Evolutionary conservation across 768 basidiomycete genomes (phyloP).

Genomic region (Phanerochaete carnosa): DNA sequence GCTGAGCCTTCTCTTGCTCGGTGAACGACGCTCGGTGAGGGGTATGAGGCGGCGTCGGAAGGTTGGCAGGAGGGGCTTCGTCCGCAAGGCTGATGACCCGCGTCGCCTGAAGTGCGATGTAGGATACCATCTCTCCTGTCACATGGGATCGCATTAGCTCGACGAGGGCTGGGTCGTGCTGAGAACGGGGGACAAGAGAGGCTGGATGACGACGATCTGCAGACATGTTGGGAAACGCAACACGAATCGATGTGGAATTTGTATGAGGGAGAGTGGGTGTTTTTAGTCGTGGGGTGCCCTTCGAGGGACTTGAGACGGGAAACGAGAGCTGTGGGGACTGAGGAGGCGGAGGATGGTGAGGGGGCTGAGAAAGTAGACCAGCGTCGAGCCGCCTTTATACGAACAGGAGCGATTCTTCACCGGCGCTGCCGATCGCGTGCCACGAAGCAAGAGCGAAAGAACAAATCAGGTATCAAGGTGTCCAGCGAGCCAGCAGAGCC

Average conservation of each 20-base stretch:
- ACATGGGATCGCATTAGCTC: slow-evolving; percentile 76
- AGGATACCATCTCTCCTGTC: slow-evolving; percentile 79
- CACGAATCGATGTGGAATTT: slow-evolving; percentile 1
- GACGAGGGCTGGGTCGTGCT: slow-evolving; percentile 80
- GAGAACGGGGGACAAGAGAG: slow-evolving; percentile 72
- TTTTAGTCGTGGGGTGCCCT: slow-evolving; percentile 30
- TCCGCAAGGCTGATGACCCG: slow-evolving; percentile 71
- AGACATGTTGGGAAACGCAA: slow-evolving; percentile 35
- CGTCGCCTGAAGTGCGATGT: slow-evolving; percentile 76
- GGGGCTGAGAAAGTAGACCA: slow-evolving; percentile 1
- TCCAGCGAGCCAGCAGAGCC: not conserved
- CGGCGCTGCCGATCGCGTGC: slow-evolving; percentile 11
- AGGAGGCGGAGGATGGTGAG: slow-evolving; percentile 4
- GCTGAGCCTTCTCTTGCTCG: slow-evolving; percentile 20
- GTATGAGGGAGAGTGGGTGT: slow-evolving; percentile 25
- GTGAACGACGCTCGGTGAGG: slow-evolving; percentile 44
- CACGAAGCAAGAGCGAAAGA: slow-evolving; percentile 1
- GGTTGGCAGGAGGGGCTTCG: slow-evolving; percentile 36
- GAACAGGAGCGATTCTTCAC: slow-evolving; percentile 13
- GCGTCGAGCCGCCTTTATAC: slow-evolving; percentile 20
- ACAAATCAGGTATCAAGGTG: not conserved
- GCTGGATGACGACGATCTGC: slow-evolving; percentile 58
- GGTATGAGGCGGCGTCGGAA: slow-evolving; percentile 71
- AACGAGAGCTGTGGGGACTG: slow-evolving; percentile 19
- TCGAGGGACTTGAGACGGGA: slow-evolving; percentile 31